A percentile compares a stretch with the other conserved stretches of the same genome.
phyloP scores from a whole-genome alignment of 441 rosid genomes.

The Cnidoscolus chayamansa region DNA sequence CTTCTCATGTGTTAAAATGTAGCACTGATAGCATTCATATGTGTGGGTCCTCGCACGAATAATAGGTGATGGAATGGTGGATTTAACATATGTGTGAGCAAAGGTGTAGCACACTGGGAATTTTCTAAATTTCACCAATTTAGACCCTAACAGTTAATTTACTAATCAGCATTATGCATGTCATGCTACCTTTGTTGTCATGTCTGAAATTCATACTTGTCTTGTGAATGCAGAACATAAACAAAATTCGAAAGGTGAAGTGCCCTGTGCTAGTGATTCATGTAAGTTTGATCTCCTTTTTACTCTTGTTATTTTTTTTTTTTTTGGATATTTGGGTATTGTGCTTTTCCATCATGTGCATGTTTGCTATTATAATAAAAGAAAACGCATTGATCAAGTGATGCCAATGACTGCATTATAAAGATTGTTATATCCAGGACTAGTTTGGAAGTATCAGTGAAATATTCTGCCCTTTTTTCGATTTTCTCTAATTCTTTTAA shows the following conservation, averaged over 20 bases:
- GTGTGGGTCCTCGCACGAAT: too few species aligned
- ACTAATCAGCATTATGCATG: background rate
- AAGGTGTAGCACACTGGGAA: too few species aligned
- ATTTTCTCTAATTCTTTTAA: background rate
- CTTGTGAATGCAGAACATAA: constrained; percentile 59
- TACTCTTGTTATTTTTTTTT: background rate
- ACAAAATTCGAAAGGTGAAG: constrained; percentile 81
- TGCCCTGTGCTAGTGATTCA: constrained; percentile 93
- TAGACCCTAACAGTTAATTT: background rate
- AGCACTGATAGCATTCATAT: too few species aligned
- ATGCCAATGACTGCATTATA: background rate
- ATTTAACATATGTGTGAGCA: too few species aligned
- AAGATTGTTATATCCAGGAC: background rate
- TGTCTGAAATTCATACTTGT: constrained; percentile 16
- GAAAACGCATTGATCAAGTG: background rate
- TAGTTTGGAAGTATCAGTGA: background rate
- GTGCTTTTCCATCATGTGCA: background rate
- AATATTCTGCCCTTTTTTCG: background rate
- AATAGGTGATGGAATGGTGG: too few species aligned
- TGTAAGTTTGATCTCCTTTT: constrained; percentile 41
- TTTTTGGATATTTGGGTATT: background rate
- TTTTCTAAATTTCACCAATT: background rate
- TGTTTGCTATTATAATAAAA: background rate
- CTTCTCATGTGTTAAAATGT: too few species aligned
- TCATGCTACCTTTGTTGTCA: background rate